Conservation (phyloP, 805 yeast genomes). For the Brettanomyces bruxellensis region DNA sequence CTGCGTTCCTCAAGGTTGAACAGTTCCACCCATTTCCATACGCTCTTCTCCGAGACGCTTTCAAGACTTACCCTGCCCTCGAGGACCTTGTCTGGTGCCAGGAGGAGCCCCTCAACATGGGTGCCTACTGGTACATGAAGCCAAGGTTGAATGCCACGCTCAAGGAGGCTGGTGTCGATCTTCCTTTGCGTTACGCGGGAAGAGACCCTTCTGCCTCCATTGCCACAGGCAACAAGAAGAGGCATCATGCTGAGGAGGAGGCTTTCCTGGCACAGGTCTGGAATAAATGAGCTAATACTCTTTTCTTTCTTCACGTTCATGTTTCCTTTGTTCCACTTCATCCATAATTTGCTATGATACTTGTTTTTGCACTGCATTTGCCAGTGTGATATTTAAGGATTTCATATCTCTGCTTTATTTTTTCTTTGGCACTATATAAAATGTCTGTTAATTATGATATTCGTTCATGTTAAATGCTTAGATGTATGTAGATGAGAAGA, state of each 20-base stretch:
- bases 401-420: no score
- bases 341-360: no score
- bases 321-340: no score
- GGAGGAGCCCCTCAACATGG: slow-evolving; percentile 98
- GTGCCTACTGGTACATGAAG: slow-evolving; percentile 68
- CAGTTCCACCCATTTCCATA: slow-evolving; percentile 99
- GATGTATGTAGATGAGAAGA: no score
- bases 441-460: no score
- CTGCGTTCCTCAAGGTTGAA: slow-evolving; percentile 85
- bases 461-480: no score
- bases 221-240: slow-evolving; percentile 92
- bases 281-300: not conserved
- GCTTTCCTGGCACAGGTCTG: slow-evolving; percentile 73
- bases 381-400: no score
- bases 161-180: slow-evolving; percentile 60
- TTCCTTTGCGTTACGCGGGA: slow-evolving; percentile 77
- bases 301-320: no score
- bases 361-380: no score
- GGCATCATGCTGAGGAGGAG: slow-evolving; percentile 84
- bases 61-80: slow-evolving; percentile 69
- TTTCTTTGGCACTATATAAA: no score
- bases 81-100: slow-evolving; percentile 95
- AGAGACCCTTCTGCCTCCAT: slow-evolving; percentile 98
- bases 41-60: slow-evolving; percentile 80
- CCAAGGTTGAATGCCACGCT: slow-evolving; percentile 80